phyloP scores from a whole-genome alignment of 176 grass and related monocot genomes.

The Triticum urartu region DNA sequence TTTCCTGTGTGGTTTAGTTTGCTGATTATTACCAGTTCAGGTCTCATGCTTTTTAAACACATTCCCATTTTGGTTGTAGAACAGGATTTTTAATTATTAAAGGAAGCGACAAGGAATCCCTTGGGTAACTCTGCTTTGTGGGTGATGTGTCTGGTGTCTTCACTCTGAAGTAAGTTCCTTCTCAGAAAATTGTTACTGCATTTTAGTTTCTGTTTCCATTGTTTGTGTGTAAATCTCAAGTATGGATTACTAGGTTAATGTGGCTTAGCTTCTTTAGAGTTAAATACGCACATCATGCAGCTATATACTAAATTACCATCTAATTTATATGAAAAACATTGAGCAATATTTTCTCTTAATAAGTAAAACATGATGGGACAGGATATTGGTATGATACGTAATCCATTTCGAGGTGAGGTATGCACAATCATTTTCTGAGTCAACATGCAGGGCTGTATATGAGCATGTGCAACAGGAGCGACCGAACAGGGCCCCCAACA shows the following conservation, averaged over 20 bases:
- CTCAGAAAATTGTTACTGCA: constrained; percentile 2
- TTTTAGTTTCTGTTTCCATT: constrained; percentile 8
- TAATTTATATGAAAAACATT: not conserved
- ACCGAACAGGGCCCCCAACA: too few species aligned
- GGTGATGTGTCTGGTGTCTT: constrained; percentile 29
- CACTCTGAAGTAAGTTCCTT: constrained; percentile 31
- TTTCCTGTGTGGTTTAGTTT: constrained; percentile 21
- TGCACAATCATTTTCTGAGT: not conserved
- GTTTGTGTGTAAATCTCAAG: constrained; percentile 18
- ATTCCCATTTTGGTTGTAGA: constrained; percentile 6
- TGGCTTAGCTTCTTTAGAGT: constrained; percentile 2
- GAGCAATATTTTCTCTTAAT: not conserved
- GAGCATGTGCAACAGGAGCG: too few species aligned
- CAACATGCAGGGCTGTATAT: not conserved
- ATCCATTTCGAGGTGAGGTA: not conserved
- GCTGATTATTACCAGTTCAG: constrained; percentile 31
- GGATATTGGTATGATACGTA: not conserved
- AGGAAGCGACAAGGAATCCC: constrained; percentile 17
- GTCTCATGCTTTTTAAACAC: constrained; percentile 28
- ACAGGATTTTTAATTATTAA: not conserved
- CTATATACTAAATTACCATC: not conserved
- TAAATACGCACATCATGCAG: not conserved
- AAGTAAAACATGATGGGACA: not conserved
- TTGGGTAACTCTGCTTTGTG: not conserved
- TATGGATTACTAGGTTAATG: not conserved